Evolutionary conservation across 2,329 filamentous ascomycete species (phyloP).

Genomic region (Dothidotthia symphoricarpi): DNA sequence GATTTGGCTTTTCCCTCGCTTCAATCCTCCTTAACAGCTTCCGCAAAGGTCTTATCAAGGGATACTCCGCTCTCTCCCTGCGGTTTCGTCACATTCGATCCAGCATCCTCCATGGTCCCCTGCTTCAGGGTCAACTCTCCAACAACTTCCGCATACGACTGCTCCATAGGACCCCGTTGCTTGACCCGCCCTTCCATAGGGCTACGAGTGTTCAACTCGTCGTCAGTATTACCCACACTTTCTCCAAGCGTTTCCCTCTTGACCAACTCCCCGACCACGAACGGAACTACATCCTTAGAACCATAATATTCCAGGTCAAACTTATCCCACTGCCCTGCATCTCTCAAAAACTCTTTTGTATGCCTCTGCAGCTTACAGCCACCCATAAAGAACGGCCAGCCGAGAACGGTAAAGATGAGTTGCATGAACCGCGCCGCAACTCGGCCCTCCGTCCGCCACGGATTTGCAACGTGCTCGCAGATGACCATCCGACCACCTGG

Average conservation of each 20-base stretch:
- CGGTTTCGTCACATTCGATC: too few species aligned
- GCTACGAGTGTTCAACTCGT: too few species aligned
- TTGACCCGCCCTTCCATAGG: too few species aligned
- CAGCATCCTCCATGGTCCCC: too few species aligned
- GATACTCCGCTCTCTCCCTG: too few species aligned
- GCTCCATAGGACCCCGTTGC: constrained; percentile 8
- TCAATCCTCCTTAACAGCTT: too few species aligned
- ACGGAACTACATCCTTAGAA: constrained; percentile 30
- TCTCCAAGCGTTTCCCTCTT: constrained; percentile 22
- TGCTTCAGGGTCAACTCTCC: constrained; percentile 7
- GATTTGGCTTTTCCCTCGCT: too few species aligned
- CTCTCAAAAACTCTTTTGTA: constrained; percentile 46
- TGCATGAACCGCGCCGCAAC: constrained; percentile 49
- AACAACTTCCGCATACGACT: constrained; percentile 22
- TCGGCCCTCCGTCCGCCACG: constrained; percentile 50
- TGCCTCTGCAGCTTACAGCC: constrained; percentile 53
- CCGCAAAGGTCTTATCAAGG: too few species aligned
- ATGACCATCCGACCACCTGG: constrained; percentile 57
- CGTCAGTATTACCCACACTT: neutral
- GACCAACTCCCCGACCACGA: constrained; percentile 39
- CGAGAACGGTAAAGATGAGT: constrained; percentile 45
- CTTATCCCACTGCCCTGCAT: constrained; percentile 51
- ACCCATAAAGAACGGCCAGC: constrained; percentile 55
- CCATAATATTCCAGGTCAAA: constrained; percentile 47
- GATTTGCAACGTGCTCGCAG: constrained; percentile 57